Conservation (phyloP, 164 flowering plant species). For the Berberis thunbergii region DNA sequence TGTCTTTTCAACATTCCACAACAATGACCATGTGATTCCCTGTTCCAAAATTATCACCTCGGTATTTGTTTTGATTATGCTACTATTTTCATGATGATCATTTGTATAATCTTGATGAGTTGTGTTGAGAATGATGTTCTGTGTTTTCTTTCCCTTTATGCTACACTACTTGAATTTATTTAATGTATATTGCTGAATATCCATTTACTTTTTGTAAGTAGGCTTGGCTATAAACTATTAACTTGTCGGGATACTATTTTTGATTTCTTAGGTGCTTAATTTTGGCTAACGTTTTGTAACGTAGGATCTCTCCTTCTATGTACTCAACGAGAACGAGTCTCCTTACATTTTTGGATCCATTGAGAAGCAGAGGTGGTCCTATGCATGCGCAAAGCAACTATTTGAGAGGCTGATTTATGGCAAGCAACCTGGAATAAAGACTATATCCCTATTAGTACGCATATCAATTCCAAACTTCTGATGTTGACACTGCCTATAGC, state of each 20-base stretch:
- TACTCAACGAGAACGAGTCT: slow-evolving; percentile 65
- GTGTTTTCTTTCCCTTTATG: too few relatives aligned
- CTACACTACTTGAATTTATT: too few relatives aligned
- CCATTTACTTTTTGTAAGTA: too few relatives aligned
- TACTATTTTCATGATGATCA: too few relatives aligned
- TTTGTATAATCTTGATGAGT: too few relatives aligned
- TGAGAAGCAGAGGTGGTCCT: slow-evolving; percentile 93
- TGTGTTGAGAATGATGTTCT: too few relatives aligned
- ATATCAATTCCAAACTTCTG: background rate
- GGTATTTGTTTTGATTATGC: too few relatives aligned
- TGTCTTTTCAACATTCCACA: too few relatives aligned
- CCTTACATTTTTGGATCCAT: slow-evolving; percentile 83
- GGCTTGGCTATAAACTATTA: too few relatives aligned
- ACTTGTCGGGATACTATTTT: background rate
- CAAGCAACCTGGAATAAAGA: slow-evolving; percentile 11
- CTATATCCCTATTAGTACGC: background rate
- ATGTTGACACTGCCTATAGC: slow-evolving; percentile 22
- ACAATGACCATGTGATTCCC: too few relatives aligned
- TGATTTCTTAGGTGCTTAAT: background rate
- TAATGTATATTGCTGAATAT: too few relatives aligned
- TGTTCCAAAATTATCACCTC: too few relatives aligned
- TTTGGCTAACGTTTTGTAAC: background rate
- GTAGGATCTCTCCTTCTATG: slow-evolving; percentile 66
- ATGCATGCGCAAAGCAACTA: slow-evolving; percentile 92
- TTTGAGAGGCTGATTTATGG: slow-evolving; percentile 88